These are phyloP conservation scores for Kalmusia sp. DNA, from an alignment of 2,329 filamentous ascomycete species.

Conservation along the genomic window DNA sequence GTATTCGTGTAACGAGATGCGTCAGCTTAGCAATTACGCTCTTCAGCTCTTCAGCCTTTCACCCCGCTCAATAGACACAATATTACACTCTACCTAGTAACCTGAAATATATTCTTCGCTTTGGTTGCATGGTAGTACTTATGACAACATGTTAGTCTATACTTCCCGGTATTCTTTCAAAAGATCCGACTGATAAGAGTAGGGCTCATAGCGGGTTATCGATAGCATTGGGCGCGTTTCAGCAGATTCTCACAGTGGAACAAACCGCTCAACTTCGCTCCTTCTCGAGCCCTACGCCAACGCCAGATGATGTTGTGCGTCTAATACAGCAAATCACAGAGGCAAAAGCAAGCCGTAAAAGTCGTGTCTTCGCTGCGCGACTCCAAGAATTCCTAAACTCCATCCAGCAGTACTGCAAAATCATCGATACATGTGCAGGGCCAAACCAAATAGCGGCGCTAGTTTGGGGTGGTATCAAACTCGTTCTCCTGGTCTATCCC, in stretches of 20 bases:
- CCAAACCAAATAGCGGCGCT: slow-evolving; percentile 49
- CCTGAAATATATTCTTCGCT: no score
- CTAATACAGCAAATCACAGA: slow-evolving; percentile 42
- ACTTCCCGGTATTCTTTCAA: not conserved
- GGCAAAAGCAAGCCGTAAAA: slow-evolving; percentile 17
- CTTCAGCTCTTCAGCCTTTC: no score
- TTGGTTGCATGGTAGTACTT: not conserved
- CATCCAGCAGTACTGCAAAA: slow-evolving; percentile 46
- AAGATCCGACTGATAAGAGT: slow-evolving; percentile 5
- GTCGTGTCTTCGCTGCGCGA: slow-evolving; percentile 36
- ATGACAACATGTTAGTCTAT: slow-evolving; percentile 8
- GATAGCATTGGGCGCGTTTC: slow-evolving; percentile 19
- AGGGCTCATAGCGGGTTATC: slow-evolving; percentile 15
- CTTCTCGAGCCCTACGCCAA: slow-evolving; percentile 23
- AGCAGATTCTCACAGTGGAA: slow-evolving; percentile 18
- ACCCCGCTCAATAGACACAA: no score
- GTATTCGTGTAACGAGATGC: no score
- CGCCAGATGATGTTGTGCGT: slow-evolving; percentile 38
- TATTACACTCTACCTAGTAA: no score
- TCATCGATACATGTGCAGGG: slow-evolving; percentile 49
- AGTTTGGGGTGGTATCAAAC: slow-evolving; percentile 54
- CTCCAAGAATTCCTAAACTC: slow-evolving; percentile 45
- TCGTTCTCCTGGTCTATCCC: slow-evolving; percentile 48
- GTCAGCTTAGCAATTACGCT: no score
- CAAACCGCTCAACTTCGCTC: slow-evolving; percentile 22